Conservation (phyloP, 768 basidiomycete genomes). For the Clavaria fumosa region DNA sequence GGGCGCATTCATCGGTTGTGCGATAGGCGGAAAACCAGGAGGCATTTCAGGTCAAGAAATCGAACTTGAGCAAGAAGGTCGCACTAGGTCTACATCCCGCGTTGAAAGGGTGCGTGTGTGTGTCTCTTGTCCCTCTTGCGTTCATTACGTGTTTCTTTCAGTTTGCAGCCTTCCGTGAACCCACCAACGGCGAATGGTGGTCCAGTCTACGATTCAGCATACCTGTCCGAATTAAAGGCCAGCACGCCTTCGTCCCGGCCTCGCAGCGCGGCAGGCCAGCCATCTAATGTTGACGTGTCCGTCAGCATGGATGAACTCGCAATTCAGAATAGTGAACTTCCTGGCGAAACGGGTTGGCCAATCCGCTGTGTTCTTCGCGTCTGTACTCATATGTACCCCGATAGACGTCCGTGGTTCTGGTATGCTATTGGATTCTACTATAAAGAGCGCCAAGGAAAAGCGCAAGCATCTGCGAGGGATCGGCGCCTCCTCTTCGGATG, state of each 20-base stretch:
- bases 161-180: constrained; percentile 39
- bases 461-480: constrained; percentile 49
- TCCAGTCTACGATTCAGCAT: constrained; percentile 55
- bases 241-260: constrained; percentile 49
- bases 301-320: constrained; percentile 29
- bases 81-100: constrained; percentile 18
- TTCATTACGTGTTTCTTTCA: constrained; percentile 17
- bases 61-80: constrained; percentile 54
- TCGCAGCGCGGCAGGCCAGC: constrained; percentile 19
- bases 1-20: too few species aligned
- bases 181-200: constrained; percentile 25
- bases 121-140: constrained; percentile 1
- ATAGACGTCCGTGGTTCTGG: constrained; percentile 25
- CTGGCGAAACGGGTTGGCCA: constrained; percentile 19
- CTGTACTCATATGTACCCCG: neutral
- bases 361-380: neutral
- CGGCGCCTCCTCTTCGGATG: constrained; percentile 34
- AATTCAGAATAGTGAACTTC: constrained; percentile 19
- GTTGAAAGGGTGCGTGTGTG: neutral
- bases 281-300: constrained; percentile 39
- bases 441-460: constrained; percentile 59
- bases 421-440: constrained; percentile 59
- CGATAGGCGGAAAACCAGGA: constrained; percentile 51
- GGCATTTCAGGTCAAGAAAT: constrained; percentile 69
- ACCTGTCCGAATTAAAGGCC: constrained; percentile 67